Conservation (phyloP, 2,329 filamentous ascomycete genomes). For the Curvularia sp. region DNA sequence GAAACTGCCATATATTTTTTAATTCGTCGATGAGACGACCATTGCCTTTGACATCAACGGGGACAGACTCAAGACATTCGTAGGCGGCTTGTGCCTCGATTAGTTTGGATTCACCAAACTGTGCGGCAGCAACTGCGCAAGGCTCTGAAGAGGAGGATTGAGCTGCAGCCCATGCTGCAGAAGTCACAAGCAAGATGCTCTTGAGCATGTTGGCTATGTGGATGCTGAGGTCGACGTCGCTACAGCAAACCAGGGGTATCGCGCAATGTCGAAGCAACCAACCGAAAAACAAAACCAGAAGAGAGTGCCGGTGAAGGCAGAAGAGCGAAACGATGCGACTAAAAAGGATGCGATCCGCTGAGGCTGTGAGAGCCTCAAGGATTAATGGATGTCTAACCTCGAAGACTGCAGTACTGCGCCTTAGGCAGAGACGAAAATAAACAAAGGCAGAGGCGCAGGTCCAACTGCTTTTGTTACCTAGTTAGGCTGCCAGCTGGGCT, state of each 20-base stretch:
- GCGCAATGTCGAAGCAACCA: slow-evolving; percentile 1
- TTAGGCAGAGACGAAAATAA: slow-evolving; percentile 12
- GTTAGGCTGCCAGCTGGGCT: slow-evolving; percentile 9
- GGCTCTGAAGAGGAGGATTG: slow-evolving; percentile 27
- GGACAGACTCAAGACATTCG: slow-evolving; percentile 44
- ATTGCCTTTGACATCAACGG: slow-evolving; percentile 38
- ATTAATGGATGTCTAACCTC: slow-evolving; percentile 6
- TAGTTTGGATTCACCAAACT: neutral
- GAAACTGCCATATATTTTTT: slow-evolving; percentile 44
- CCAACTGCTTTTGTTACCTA: slow-evolving; percentile 5
- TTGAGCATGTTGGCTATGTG: slow-evolving; percentile 17
- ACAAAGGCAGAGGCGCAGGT: slow-evolving; percentile 5
- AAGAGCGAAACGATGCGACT: neutral
- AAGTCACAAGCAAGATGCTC: slow-evolving; percentile 23
- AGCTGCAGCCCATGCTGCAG: slow-evolving; percentile 23
- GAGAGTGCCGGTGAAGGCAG: neutral
- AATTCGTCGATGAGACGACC: slow-evolving; percentile 40
- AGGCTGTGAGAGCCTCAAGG: slow-evolving; percentile 10
- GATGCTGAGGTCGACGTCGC: neutral
- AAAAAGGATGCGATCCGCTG: neutral
- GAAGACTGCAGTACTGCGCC: slow-evolving; percentile 14
- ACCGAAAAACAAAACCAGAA: slow-evolving; percentile 2
- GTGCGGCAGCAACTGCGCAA: slow-evolving; percentile 28
- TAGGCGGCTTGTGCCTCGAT: slow-evolving; percentile 33
- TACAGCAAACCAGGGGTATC: neutral